Evolutionary conservation across 257 asterid genomes (phyloP).

Genomic region (Fraxinus excelsior): DNA sequence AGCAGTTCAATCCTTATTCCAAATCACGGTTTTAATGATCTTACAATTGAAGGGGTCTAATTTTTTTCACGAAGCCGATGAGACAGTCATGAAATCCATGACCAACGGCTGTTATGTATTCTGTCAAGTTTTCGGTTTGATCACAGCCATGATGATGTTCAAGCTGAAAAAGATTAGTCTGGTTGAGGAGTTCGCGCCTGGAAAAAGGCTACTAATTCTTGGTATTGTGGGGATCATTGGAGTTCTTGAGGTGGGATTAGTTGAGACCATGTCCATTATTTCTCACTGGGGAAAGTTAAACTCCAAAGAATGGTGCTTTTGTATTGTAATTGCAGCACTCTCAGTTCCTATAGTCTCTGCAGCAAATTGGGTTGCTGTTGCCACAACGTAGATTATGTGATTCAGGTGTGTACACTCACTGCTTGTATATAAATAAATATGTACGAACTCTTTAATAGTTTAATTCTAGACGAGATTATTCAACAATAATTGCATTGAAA

Average conservation of each 20-base stretch:
- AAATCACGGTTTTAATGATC: conserved; percentile 26
- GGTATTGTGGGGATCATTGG: not conserved
- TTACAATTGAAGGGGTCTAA: conserved; percentile 30
- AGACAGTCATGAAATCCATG: conserved; percentile 20
- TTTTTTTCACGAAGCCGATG: conserved; percentile 4
- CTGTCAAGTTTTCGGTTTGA: conserved; percentile 43
- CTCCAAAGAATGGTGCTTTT: conserved; percentile 35
- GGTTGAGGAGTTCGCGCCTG: not conserved
- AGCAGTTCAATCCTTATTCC: conserved; percentile 31
- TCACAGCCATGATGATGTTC: conserved; percentile 23
- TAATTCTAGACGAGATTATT: no score
- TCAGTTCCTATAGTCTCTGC: conserved; percentile 33
- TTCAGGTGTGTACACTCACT: no score
- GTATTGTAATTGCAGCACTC: conserved; percentile 37
- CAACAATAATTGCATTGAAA: no score
- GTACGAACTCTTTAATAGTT: no score
- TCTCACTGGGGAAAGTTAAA: conserved; percentile 31
- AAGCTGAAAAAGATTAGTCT: conserved; percentile 7
- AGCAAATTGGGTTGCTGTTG: conserved; percentile 11
- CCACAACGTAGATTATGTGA: no score
- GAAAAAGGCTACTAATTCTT: not conserved
- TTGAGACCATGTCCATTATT: conserved; percentile 28
- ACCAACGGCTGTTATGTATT: conserved; percentile 33
- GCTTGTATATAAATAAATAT: no score
- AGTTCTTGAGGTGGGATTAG: conserved; percentile 18